Conservation (phyloP, 257 asterid species). For the Knoxia roxburghii region DNA sequence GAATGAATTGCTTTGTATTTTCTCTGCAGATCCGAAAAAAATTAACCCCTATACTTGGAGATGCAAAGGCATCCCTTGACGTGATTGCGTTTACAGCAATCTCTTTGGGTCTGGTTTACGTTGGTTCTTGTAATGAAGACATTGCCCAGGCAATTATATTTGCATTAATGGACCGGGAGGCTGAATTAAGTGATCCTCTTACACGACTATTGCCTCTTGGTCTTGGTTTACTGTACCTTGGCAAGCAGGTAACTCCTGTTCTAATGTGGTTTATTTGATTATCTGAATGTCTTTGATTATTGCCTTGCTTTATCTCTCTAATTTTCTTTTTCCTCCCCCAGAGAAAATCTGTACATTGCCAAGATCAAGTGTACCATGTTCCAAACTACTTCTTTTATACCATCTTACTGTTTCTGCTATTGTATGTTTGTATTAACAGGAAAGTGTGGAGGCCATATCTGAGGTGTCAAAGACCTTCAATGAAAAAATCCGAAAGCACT, state of each 20-base stretch:
- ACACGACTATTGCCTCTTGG: constrained; percentile 84
- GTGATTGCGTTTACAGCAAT: constrained; percentile 89
- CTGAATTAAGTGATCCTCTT: constrained; percentile 82
- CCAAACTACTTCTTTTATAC: not conserved
- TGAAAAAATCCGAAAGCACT: constrained; percentile 71
- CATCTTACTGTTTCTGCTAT: constrained; percentile 6
- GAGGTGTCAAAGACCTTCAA: constrained; percentile 84
- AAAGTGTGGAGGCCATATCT: constrained; percentile 81
- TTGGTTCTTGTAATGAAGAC: constrained; percentile 91
- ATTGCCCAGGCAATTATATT: constrained; percentile 83
- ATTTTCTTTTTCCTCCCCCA: not conserved
- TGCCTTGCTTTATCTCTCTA: not conserved
- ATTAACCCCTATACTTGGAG: constrained; percentile 69
- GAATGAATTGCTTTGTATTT: not conserved
- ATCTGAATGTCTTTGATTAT: not conserved
- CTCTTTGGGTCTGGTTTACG: constrained; percentile 78
- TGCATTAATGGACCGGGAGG: constrained; percentile 85
- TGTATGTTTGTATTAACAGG: constrained; percentile 38
- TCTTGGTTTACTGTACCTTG: constrained; percentile 91
- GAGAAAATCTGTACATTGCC: not conserved
- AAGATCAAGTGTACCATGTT: not conserved
- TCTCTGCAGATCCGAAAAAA: constrained; percentile 48
- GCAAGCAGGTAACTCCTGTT: constrained; percentile 65
- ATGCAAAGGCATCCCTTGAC: constrained; percentile 69
- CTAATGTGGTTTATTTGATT: not conserved